Evolutionary conservation across 2,329 filamentous ascomycete genomes (phyloP).

Genomic region (Phialophora macrospora): DNA sequence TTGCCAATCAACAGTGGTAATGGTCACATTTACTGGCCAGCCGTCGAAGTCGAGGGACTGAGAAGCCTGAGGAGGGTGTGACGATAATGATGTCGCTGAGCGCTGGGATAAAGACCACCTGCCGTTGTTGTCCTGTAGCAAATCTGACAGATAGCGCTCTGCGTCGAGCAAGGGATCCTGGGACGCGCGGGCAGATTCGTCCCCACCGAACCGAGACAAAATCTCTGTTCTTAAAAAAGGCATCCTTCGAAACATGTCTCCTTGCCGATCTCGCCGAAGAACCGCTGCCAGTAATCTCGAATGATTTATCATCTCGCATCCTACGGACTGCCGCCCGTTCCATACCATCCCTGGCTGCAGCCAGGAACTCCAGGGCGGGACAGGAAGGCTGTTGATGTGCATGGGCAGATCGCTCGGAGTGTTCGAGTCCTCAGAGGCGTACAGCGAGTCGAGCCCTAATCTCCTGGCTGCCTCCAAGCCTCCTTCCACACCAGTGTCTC

Average conservation of each 20-base stretch:
- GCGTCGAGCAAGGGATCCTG: slow-evolving; percentile 11
- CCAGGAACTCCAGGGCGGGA: slow-evolving; percentile 64
- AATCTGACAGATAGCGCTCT: slow-evolving; percentile 30
- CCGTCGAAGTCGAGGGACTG: slow-evolving; percentile 52
- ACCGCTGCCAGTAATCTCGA: slow-evolving; percentile 7
- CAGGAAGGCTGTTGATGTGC: slow-evolving; percentile 35
- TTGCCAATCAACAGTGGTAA: slow-evolving; percentile 65
- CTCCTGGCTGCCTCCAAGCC: slow-evolving; percentile 29
- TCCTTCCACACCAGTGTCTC: slow-evolving; percentile 31
- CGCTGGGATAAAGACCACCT: slow-evolving; percentile 40
- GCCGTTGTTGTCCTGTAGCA: slow-evolving; percentile 36
- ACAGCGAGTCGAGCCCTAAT: slow-evolving; percentile 33
- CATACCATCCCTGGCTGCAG: slow-evolving; percentile 65
- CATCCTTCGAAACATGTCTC: slow-evolving; percentile 24
- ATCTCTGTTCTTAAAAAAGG: slow-evolving; percentile 20
- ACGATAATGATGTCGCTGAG: slow-evolving; percentile 15
- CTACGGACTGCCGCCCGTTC: slow-evolving; percentile 65
- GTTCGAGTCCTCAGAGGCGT: slow-evolving; percentile 29
- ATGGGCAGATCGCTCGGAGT: slow-evolving; percentile 36
- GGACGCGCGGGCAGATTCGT: slow-evolving; percentile 6
- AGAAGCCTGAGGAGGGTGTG: slow-evolving; percentile 40
- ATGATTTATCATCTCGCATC: slow-evolving; percentile 31
- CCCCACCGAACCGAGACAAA: not conserved
- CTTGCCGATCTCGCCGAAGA: slow-evolving; percentile 26
- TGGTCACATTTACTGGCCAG: slow-evolving; percentile 70